Evolutionary conservation across 768 basidiomycete species (phyloP), one percentile per base, ranked within the genome.

Genomic region (Lactifluus subvellereus): DNA sequence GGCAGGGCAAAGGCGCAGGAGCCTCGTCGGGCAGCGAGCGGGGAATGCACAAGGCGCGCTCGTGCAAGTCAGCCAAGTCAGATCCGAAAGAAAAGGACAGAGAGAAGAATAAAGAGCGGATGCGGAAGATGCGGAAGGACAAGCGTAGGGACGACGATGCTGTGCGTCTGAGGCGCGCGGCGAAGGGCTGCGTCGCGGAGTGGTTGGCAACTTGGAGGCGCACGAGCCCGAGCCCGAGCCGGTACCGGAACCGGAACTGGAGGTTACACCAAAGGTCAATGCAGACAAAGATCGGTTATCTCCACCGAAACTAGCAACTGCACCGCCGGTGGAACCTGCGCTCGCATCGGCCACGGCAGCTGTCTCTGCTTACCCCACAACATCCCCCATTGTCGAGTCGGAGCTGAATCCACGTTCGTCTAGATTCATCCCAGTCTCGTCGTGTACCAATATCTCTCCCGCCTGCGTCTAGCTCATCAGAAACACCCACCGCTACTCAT

Each of bases 161-260:
- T 30, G 71, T 73, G 35, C 73, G 74, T 42, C 64, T 82, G 22
- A 70, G 76, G 53, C 72, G 75, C 57, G 77, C 83, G 6, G 83
- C 84, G 11, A 87, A 87, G 63, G 88, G 88, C 7, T 76, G 87
- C 30, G 84, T 92, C n/a, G 79, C 89, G 9, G 88, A 85, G 8
- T 92, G 89, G 89, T 68, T 92, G 62, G 86, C 35, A 78, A 75
- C 9, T 83, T 91, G 53, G 85, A 86, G 56, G 77, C 81, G 4
- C 81, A 80, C 47, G 77, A 74, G 32, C 8, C 30, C 5, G 57
- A 22, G 27, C 38, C 22, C 1, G 22, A 22, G 22, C 22, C 37
- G 27, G 42, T 32, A 20, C 45, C 48, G 27, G 42, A 33, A 20
- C 45, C 48, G 33, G 56, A 18, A 43, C 16, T 35, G 9, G 61